Conservation (phyloP, 768 basidiomycete genomes). For the Lactarius hengduanensis region DNA sequence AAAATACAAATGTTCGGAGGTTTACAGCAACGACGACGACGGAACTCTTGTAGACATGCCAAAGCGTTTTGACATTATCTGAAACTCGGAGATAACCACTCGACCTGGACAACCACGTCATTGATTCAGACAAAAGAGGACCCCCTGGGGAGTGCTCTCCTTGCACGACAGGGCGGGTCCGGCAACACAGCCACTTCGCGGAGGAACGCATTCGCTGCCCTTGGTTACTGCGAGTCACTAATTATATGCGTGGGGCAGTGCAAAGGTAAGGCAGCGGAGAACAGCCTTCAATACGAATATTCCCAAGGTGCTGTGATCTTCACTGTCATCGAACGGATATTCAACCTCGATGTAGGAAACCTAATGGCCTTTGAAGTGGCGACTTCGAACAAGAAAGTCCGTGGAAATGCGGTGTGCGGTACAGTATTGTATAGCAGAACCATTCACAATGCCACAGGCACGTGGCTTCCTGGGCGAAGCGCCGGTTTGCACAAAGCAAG, state of each 20-base stretch:
- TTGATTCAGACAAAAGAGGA: slow-evolving; percentile 2
- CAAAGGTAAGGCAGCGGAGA: slow-evolving; percentile 10
- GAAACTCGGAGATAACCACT: not conserved
- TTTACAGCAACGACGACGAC: not conserved
- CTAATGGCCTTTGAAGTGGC: not conserved
- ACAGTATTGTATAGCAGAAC: not conserved
- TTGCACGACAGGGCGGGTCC: not conserved
- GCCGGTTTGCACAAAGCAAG: not conserved
- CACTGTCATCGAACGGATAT: not conserved
- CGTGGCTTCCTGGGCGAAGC: slow-evolving; percentile 3
- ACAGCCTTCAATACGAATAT: slow-evolving; percentile 20
- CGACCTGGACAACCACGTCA: not conserved
- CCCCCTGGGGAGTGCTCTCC: not conserved
- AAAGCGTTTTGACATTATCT: not conserved
- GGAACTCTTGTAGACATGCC: not conserved
- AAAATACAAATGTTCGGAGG: not conserved
- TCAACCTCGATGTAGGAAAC: not conserved
- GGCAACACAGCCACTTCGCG: slow-evolving; percentile 7
- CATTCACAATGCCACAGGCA: not conserved
- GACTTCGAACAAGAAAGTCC: not conserved
- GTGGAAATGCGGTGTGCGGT: not conserved
- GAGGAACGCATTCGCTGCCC: not conserved
- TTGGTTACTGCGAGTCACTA: not conserved
- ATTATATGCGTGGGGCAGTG: slow-evolving; percentile 17
- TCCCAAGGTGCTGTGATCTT: slow-evolving; percentile 5